A percentile compares a stretch with the other conserved stretches of the same genome.
These are phyloP conservation scores for Prunus salicina DNA, from an alignment of 306 rosid species.

Conservation along the genomic window DNA sequence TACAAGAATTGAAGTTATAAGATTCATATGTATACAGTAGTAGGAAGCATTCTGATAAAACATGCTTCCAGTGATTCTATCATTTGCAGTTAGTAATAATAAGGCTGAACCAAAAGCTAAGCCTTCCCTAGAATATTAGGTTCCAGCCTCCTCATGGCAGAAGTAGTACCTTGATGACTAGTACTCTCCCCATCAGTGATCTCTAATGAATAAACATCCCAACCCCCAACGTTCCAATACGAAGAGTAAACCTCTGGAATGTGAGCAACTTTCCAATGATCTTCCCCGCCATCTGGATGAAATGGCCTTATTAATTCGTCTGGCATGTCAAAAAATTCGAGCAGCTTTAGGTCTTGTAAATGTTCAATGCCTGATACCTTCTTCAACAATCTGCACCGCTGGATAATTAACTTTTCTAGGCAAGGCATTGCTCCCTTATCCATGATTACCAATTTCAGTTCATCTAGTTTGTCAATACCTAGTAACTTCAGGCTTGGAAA, in stretches of 20 bases:
- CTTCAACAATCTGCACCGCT: conserved; percentile 17
- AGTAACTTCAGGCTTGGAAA: conserved; percentile 22
- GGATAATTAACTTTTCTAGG: conserved; percentile 21
- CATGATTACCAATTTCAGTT: conserved; percentile 5
- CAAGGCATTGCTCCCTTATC: conserved; percentile 25
- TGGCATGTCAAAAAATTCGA: conserved; percentile 23
- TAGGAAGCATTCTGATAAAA: not conserved
- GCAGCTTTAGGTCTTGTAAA: conserved; percentile 2
- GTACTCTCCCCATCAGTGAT: conserved; percentile 13
- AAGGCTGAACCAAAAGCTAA: not conserved
- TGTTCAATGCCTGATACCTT: conserved; percentile 16
- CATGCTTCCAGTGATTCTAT: not conserved
- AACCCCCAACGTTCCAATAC: conserved; percentile 17
- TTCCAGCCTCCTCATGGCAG: not conserved
- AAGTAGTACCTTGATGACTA: not conserved
- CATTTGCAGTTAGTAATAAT: no score
- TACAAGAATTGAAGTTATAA: no score
- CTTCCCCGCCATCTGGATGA: conserved; percentile 18
- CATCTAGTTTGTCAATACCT: conserved; percentile 24
- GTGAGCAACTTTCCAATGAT: conserved; percentile 16
- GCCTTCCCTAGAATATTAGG: conserved; percentile 23
- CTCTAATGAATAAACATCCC: conserved; percentile 28
- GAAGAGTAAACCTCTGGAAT: conserved; percentile 21
- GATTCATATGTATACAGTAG: no score
- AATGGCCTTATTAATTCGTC: conserved; percentile 22